Evolutionary conservation across 352 stramenopile species (phyloP), one percentile per base, ranked within the genome.

Genomic region (Blastocystis sp.): DNA sequence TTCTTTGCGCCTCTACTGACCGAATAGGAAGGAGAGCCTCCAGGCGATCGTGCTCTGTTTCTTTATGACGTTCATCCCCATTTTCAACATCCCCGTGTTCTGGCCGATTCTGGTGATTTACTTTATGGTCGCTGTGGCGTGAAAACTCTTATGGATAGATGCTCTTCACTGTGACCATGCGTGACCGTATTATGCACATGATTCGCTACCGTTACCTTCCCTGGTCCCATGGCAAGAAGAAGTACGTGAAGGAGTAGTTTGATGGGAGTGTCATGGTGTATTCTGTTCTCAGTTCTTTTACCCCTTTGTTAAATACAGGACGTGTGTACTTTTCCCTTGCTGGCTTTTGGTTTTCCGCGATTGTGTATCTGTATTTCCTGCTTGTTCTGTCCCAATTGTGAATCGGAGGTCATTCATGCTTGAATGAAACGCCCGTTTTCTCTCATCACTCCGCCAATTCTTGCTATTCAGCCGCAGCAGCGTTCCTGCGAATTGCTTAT

Each of bases 71-170:
- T 87, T 87, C 4, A 76, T 77, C 61, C 77, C 77, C 4, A 65
- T 77, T 45, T 87, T 87, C 23, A 38, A 87, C n/a, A 43, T 87
- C 45, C 77, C 77, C 43, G 77, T 87, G 10, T 87, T 87, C 56
- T 87, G 77, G 77, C 77, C 77, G 1, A 67, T 87, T 87, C 67
- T 87, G 52, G 77, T 87, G 17, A 34, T 61, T 52, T 87, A 87
- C 56, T 87, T 87, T 67, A 43, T 87, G 21, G 77, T 87, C 69
- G 28, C n/a, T 23, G n/a, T 43, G 10, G 9, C 53, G n/a, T 87
- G 43, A 69, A 1, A 78, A 52, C 23, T 38, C 48, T 45, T 0
- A n/a, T 64, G n/a, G 21, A 7, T 87, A 87, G 65, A 87, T 87
- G 40, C 65, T 87, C 19, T 87, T 74, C 77, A 40, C 70, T 61